phyloP scores from a whole-genome alignment of 192 early-diverging fungal genomes.

The Helicostylum pulchrum region DNA sequence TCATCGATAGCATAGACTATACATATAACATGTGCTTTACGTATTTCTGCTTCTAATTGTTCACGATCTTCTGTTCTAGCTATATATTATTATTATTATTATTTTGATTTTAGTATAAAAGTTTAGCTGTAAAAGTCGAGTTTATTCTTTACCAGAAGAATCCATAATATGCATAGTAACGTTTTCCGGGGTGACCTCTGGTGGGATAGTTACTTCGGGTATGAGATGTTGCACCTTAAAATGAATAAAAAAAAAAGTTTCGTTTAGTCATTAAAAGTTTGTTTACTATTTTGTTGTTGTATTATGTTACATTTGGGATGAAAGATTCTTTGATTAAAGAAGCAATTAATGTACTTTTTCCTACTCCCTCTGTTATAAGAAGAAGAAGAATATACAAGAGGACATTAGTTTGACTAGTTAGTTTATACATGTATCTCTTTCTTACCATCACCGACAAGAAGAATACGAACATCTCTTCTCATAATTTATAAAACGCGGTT shows the following conservation, averaged over 20 bases:
- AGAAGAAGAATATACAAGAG: background rate
- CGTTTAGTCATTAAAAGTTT: background rate
- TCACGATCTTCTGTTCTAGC: conserved; percentile 86
- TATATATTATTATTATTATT: conserved; percentile 22
- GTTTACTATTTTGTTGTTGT: background rate
- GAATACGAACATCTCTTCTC: conserved; percentile 88
- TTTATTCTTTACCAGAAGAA: conserved; percentile 69
- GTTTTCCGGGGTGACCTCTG: conserved; percentile 94
- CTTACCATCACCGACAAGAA: conserved; percentile 89
- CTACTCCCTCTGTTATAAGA: conserved; percentile 70
- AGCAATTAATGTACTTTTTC: conserved; percentile 96
- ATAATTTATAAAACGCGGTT: conserved; percentile 31
- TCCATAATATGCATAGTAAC: conserved; percentile 98
- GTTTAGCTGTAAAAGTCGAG: background rate
- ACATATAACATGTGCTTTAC: conserved; percentile 97
- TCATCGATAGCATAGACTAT: conserved; percentile 94
- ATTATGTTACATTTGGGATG: conserved; percentile 75
- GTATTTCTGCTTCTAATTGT: conserved; percentile 87
- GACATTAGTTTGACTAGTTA: background rate
- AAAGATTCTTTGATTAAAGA: conserved; percentile 96
- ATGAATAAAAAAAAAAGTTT: background rate
- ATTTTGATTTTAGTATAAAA: background rate
- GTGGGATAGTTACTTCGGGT: conserved; percentile 99
- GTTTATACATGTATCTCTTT: background rate
- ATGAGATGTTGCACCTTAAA: conserved; percentile 93